These are phyloP conservation scores for Naganishia liquefaciens DNA, from an alignment of 1,284 basidiomycete genomes.

Conservation along the genomic window DNA sequence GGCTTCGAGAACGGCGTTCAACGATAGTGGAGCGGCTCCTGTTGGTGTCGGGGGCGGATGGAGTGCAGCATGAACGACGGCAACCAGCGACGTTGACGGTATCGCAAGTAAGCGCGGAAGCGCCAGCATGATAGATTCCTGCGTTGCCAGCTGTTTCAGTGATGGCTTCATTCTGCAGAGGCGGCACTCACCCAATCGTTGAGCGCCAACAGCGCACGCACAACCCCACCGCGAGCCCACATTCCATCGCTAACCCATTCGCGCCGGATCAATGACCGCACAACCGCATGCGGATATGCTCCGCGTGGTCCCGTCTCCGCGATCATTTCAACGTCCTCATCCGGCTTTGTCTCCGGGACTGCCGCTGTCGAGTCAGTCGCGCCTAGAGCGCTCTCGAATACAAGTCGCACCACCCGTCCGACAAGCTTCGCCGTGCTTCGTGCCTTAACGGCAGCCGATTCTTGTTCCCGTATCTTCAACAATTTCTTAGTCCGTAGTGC, in stretches of 20 bases:
- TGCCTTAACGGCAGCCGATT: slow-evolving; percentile 9
- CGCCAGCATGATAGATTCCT: slow-evolving; percentile 39
- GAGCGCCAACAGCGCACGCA: slow-evolving; percentile 43
- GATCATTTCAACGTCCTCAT: neutral
- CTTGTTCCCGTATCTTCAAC: slow-evolving; percentile 24
- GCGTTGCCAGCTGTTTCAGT: neutral
- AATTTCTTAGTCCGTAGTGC: slow-evolving; percentile 24
- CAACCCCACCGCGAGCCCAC: slow-evolving; percentile 42
- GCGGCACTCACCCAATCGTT: slow-evolving; percentile 47
- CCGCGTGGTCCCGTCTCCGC: neutral
- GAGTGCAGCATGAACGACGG: slow-evolving; percentile 33
- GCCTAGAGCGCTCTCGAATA: slow-evolving; percentile 23
- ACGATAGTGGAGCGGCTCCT: slow-evolving; percentile 9
- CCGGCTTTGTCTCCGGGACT: neutral
- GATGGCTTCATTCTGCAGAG: neutral
- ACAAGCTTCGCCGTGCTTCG: slow-evolving; percentile 20
- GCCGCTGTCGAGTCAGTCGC: neutral
- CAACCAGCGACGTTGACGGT: slow-evolving; percentile 41
- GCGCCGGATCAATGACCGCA: slow-evolving; percentile 40
- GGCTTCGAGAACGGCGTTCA: slow-evolving; percentile 37
- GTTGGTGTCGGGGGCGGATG: neutral
- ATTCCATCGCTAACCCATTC: slow-evolving; percentile 44
- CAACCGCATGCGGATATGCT: slow-evolving; percentile 41
- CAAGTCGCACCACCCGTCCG: slow-evolving; percentile 13
- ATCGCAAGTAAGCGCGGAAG: slow-evolving; percentile 40